Conservation (phyloP, 108 stramenopile species). For the Parietichytrium sp. region DNA sequence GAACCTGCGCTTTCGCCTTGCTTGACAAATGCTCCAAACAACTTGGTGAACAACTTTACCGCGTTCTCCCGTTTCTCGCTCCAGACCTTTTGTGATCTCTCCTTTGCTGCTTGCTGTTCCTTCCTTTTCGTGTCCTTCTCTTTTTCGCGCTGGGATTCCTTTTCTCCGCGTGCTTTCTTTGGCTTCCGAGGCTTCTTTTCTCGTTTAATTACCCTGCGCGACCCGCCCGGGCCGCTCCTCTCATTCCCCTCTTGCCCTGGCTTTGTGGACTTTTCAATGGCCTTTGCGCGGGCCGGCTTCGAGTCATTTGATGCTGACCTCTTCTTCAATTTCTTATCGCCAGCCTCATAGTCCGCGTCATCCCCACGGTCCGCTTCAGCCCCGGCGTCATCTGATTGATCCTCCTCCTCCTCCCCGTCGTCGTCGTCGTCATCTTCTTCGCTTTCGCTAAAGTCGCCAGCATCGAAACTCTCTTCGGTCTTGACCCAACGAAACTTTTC, state of each 20-base stretch:
- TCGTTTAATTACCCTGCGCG: too few relatives aligned
- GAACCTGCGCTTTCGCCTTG: background rate
- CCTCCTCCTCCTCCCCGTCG: background rate
- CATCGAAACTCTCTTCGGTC: background rate
- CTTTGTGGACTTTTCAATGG: background rate
- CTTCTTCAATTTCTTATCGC: background rate
- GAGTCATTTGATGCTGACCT: background rate
- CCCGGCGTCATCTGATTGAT: background rate
- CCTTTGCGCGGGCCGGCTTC: background rate
- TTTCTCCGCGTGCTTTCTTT: background rate
- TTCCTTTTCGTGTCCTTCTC: background rate
- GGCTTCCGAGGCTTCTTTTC: too few relatives aligned
- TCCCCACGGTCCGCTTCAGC: background rate
- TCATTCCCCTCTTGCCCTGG: background rate
- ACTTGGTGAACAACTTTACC: background rate
- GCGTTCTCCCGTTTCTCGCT: background rate
- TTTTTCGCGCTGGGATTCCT: background rate
- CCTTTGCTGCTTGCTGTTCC: background rate
- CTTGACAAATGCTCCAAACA: background rate
- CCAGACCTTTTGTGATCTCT: background rate
- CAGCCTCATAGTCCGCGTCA: background rate
- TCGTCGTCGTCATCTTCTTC: background rate
- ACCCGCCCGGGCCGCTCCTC: background rate
- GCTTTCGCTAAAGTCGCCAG: background rate
- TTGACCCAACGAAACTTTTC: slow-evolving; percentile 20